Conservation (phyloP, 140 eudicot species). For the Senecio squalidus region DNA sequence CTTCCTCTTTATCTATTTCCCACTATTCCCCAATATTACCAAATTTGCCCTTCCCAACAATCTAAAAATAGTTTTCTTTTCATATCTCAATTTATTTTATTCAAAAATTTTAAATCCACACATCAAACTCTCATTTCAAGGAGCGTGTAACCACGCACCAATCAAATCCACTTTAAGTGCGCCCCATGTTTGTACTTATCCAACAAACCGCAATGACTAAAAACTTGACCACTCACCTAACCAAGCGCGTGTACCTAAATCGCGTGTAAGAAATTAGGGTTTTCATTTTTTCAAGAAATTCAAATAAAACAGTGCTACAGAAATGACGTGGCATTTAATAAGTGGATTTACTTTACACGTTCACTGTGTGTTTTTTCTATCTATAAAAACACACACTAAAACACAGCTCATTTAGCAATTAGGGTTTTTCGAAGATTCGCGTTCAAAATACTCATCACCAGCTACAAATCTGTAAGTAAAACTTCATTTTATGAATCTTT, state of each 20-base stretch:
- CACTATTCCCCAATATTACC: conserved; percentile 3
- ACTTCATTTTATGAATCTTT: conserved; percentile 3
- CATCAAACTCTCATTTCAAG: not conserved
- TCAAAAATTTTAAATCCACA: conserved; percentile 4
- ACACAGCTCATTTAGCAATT: conserved; percentile 23
- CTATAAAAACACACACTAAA: conserved; percentile 16
- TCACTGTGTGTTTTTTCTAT: conserved; percentile 29
- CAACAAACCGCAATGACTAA: conserved; percentile 9
- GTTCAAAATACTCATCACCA: conserved; percentile 17
- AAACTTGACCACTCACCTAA: conserved; percentile 24
- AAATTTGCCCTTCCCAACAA: conserved; percentile 15
- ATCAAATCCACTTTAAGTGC: conserved; percentile 3
- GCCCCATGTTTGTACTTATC: conserved; percentile 21
- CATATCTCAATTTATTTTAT: conserved; percentile 3
- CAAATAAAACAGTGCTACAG: conserved; percentile 15
- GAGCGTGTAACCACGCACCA: conserved; percentile 5
- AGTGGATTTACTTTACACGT: conserved; percentile 16
- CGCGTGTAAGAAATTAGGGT: conserved; percentile 30
- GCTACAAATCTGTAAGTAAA: conserved; percentile 14
- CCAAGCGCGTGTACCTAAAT: conserved; percentile 5
- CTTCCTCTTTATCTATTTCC: conserved; percentile 13
- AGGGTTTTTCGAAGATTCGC: conserved; percentile 44
- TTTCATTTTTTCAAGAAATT: conserved; percentile 21
- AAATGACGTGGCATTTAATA: not conserved
- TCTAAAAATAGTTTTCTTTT: conserved; percentile 5